phyloP scores from a whole-genome alignment of 371 early-diverging fungal genomes.

The Syncephalastrum racemosum region DNA sequence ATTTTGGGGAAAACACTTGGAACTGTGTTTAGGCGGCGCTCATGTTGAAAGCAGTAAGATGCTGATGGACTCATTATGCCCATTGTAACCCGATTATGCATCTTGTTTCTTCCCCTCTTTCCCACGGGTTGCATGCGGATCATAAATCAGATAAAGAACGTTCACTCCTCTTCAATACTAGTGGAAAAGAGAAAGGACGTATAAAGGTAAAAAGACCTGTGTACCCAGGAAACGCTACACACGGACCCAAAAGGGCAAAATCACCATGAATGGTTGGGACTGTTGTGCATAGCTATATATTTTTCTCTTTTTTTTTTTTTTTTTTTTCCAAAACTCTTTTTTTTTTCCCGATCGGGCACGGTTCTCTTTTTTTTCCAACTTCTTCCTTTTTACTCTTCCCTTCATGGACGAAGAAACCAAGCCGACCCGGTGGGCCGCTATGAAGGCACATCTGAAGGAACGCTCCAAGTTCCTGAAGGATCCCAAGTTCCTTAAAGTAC shows the following conservation, averaged over 20 bases:
- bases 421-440: too few relatives aligned
- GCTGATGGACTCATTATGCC: too few relatives aligned
- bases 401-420: too few relatives aligned
- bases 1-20: neutral
- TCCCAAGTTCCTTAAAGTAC: slow-evolving; percentile 21
- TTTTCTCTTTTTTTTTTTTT: slow-evolving; percentile 7
- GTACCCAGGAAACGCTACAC: too few relatives aligned
- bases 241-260: too few relatives aligned
- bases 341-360: slow-evolving; percentile 10
- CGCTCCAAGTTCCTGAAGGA: slow-evolving; percentile 23
- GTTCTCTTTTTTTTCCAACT: slow-evolving; percentile 7
- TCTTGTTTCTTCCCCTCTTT: too few relatives aligned
- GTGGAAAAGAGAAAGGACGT: neutral
- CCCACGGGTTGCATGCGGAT: neutral
- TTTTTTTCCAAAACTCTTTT: slow-evolving; percentile 4
- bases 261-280: too few relatives aligned
- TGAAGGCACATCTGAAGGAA: slow-evolving; percentile 8
- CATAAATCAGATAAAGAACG: slow-evolving; percentile 1
- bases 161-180: neutral
- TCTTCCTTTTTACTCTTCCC: slow-evolving; percentile 5
- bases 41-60: too few relatives aligned
- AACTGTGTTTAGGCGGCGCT: too few relatives aligned
- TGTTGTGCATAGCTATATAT: too few relatives aligned
- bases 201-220: too few relatives aligned
- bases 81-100: too few relatives aligned